Percentiles rank a stretch among this genome's conserved stretches.
Evolutionary conservation across 805 yeast genomes (phyloP).

Genomic region (Ogataea sp.): DNA sequence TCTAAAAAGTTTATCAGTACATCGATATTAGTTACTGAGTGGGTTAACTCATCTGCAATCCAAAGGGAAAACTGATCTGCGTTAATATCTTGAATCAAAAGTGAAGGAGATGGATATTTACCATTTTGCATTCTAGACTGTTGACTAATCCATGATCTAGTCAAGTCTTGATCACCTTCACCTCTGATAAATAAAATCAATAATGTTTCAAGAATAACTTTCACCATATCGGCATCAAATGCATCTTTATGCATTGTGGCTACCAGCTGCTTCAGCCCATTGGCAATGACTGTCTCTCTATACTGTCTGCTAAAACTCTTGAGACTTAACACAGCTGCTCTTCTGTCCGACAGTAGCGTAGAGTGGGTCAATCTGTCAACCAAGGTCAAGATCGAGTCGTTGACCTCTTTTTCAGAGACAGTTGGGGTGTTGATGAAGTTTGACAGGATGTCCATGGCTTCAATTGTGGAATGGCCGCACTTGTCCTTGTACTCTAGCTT

Average conservation of each 20-base stretch:
- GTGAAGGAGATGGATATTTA: conserved; percentile 67
- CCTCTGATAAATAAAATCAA: conserved; percentile 70
- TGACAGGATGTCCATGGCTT: conserved; percentile 25
- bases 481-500: no score
- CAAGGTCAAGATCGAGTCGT: conserved; percentile 79
- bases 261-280: conserved; percentile 71
- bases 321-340: conserved; percentile 85
- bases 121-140: conserved; percentile 71
- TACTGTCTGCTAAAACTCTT: conserved; percentile 85
- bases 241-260: conserved; percentile 55
- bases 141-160: conserved; percentile 64
- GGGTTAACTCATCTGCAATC: conserved; percentile 91
- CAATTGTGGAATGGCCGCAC: no score
- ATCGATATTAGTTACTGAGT: conserved; percentile 43
- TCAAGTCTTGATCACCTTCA: conserved; percentile 49
- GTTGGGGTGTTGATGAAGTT: conserved; percentile 25
- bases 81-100: conserved; percentile 41
- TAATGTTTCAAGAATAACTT: conserved; percentile 79
- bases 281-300: conserved; percentile 84
- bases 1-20: conserved; percentile 33
- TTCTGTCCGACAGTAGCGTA: conserved; percentile 70
- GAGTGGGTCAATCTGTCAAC: conserved; percentile 86
- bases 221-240: conserved; percentile 59
- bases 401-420: conserved; percentile 34
- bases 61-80: conserved; percentile 86